These are phyloP conservation scores for Plasmopara muralis DNA, from an alignment of 352 stramenopile genomes.

Conservation along the genomic window DNA sequence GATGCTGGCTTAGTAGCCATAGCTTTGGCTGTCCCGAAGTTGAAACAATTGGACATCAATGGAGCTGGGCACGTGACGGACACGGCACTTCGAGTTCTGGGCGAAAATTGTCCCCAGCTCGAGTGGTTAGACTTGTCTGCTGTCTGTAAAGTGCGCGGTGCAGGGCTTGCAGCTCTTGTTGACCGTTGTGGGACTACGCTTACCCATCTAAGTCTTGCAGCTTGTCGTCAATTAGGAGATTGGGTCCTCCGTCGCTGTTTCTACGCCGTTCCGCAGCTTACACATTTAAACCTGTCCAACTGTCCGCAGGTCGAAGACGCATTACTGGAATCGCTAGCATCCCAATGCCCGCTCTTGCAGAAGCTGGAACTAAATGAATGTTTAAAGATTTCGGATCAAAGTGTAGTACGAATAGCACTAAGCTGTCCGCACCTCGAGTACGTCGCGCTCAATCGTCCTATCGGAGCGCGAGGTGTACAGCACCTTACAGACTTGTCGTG, in stretches of 20 bases:
- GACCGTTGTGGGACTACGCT: conserved; percentile 39
- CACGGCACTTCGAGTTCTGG: conserved; percentile 42
- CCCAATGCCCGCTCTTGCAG: conserved; percentile 60
- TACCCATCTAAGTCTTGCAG: conserved; percentile 33
- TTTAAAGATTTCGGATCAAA: conserved; percentile 73
- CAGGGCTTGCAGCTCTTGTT: conserved; percentile 55
- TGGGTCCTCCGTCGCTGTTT: conserved; percentile 69
- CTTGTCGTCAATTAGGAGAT: conserved; percentile 51
- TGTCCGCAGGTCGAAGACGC: conserved; percentile 82
- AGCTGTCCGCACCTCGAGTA: conserved; percentile 65
- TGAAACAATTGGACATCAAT: conserved; percentile 56
- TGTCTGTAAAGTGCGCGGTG: conserved; percentile 41
- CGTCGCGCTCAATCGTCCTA: conserved; percentile 56
- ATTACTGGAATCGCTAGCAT: conserved; percentile 73
- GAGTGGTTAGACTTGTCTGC: conserved; percentile 46
- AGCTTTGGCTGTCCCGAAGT: conserved; percentile 34
- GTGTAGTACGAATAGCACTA: conserved; percentile 74
- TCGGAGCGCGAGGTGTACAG: conserved; percentile 36
- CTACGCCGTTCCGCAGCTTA: conserved; percentile 45
- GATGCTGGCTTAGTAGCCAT: conserved; percentile 49
- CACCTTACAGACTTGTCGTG: conserved; percentile 87
- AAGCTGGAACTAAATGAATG: conserved; percentile 76
- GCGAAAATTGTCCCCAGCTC: conserved; percentile 38
- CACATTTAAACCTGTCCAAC: conserved; percentile 54
- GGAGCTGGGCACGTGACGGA: conserved; percentile 44